Conservation (phyloP, 176 grass and related monocot genomes). For the Olyra latifolia region DNA sequence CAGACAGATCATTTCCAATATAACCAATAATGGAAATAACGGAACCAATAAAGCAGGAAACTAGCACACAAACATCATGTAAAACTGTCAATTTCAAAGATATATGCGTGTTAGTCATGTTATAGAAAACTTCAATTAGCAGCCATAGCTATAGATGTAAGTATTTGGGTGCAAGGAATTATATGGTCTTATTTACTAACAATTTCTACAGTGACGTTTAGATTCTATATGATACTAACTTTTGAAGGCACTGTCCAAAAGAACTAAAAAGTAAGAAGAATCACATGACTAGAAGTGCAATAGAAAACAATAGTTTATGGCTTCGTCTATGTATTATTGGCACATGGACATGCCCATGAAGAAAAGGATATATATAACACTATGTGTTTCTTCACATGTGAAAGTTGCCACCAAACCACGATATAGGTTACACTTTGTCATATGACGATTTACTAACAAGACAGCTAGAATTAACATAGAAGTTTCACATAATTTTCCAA, state of each 20-base stretch:
- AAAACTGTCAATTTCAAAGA: too few species aligned
- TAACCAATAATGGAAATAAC: background rate
- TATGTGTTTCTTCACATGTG: too few species aligned
- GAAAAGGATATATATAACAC: background rate
- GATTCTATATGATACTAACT: background rate
- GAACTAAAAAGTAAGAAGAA: background rate
- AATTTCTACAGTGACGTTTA: background rate
- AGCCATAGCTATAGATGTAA: too few species aligned
- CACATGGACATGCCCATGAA: background rate
- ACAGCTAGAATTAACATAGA: background rate
- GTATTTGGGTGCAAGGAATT: background rate
- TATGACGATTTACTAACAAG: background rate
- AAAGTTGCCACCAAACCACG: background rate
- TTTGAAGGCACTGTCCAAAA: background rate
- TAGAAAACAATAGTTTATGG: background rate
- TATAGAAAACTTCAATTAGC: too few species aligned
- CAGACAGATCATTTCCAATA: slow-evolving; percentile 27
- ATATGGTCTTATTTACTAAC: background rate
- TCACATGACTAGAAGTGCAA: background rate
- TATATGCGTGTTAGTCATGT: too few species aligned
- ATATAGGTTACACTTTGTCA: background rate
- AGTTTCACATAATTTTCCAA: background rate
- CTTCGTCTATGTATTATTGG: background rate
- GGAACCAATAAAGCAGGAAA: too few species aligned
- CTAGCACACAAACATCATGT: too few species aligned